A percentile compares a stretch with the other conserved stretches of the same genome.
These are phyloP conservation scores for Rhododendron ovatum DNA, from an alignment of 148 eudicot species.

Conservation along the genomic window DNA sequence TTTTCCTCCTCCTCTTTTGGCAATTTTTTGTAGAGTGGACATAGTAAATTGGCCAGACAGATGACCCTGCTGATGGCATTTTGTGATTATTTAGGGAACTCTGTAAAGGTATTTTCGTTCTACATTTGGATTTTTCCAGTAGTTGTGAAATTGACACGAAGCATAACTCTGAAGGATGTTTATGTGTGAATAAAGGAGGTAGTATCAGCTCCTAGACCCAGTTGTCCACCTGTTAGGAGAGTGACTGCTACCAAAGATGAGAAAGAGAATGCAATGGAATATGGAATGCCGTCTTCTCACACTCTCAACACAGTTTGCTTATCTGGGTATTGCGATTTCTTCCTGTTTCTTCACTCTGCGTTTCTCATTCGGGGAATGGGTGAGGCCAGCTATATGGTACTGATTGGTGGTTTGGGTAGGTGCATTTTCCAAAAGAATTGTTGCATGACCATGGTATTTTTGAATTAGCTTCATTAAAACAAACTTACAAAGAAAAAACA, in stretches of 20 bases:
- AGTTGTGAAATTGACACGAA: neutral
- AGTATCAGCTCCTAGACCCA: constrained; percentile 94
- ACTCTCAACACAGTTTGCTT: constrained; percentile 97
- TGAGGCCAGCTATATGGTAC: neutral
- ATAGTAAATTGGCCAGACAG: constrained; percentile 87
- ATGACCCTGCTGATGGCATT: constrained; percentile 90
- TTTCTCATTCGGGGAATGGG: neutral
- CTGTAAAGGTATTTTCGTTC: constrained; percentile 58
- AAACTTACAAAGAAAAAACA: no score
- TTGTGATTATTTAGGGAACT: constrained; percentile 88
- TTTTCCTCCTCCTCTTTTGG: neutral
- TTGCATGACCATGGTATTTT: neutral
- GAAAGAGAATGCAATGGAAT: constrained; percentile 84
- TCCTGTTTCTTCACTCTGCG: neutral
- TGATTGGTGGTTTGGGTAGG: neutral
- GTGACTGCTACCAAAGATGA: constrained; percentile 82
- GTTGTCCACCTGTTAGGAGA: constrained; percentile 81
- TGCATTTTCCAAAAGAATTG: neutral
- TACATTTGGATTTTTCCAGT: neutral
- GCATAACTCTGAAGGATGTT: neutral
- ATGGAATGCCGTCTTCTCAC: constrained; percentile 97
- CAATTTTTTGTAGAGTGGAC: constrained; percentile 72
- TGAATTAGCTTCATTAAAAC: no score
- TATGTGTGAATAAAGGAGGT: constrained; percentile 54
- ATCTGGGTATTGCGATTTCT: constrained; percentile 55